Base-by-base conservation (phyloP, 139 green algal species). In the Astrephomene gubernaculifera region DNA sequence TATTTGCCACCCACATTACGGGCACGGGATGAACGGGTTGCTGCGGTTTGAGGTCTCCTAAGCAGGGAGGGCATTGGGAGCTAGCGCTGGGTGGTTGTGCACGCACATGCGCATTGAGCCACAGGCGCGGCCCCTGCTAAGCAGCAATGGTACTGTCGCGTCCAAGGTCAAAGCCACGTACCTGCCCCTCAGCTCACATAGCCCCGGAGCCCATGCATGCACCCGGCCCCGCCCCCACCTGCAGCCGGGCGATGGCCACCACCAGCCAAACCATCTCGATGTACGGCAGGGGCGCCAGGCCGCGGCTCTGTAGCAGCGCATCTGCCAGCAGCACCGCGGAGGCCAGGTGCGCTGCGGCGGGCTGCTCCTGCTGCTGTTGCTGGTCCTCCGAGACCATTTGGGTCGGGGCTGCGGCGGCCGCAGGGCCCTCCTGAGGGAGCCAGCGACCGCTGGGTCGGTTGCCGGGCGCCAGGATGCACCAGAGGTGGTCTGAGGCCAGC, bases 221-320 rank as follows among this genome's bases (percentile, higher is more conserved):
- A 41, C 63, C 63, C 63, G 6, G n/a, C 31, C n/a, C 7, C 8
- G 63, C 63, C 63, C 70, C 14, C 44, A 78, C 70, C 68, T 75
- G 70, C 44, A 78, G 1, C 14, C 12, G 29, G 1, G 70, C 44
- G 70, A 61, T 61, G 44, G 44, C 44, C 27, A 60, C 17, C 2
- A 63, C 70, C 8, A 78, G 25, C 2, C 43, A 63, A 1, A 14
- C 27, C 43, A 78, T 22, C 43, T 78, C 70, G n/a, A 39, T 44
- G 43, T 44, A 63, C 33, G 70, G 21, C 44, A 78, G 70, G 25
- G 70, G 29, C 10, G 33, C 43, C 8, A 41, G 12, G 0, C 70
- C 70, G 10, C 70, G 70, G 44, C n/a, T 39, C 44, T 41, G 70
- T 29, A 78, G 70, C 43, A 78, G 41, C 44, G 70, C 70, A 39